Percentiles rank a stretch among this genome's conserved stretches.
Evolutionary conservation across 106 monocot genomes (phyloP).

Genomic region (Iris macrosiphon): DNA sequence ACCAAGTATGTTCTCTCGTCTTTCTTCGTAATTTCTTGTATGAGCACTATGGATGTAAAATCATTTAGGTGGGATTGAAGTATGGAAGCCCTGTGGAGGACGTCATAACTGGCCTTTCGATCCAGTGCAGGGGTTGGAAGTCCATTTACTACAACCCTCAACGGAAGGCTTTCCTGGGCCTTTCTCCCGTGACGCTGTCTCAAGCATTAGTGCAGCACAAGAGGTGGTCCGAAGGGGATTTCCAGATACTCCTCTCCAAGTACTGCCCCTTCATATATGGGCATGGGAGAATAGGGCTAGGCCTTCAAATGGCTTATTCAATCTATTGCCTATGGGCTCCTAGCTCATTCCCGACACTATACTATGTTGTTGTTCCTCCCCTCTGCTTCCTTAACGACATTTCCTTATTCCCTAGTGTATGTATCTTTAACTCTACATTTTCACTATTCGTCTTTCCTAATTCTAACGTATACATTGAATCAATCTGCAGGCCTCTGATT

Average conservation of each 20-base stretch:
- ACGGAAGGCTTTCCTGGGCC: slow-evolving; percentile 44
- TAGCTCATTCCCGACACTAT: slow-evolving; percentile 45
- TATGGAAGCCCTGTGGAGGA: slow-evolving; percentile 72
- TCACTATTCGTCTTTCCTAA: background rate
- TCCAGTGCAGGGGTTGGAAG: slow-evolving; percentile 79
- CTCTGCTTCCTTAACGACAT: slow-evolving; percentile 40
- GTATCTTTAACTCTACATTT: background rate
- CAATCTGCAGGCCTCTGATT: slow-evolving; percentile 23
- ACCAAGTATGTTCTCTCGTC: background rate
- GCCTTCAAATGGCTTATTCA: slow-evolving; percentile 48
- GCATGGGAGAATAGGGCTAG: slow-evolving; percentile 27
- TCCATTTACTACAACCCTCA: slow-evolving; percentile 48
- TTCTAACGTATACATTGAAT: too few relatives aligned
- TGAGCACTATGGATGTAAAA: too few relatives aligned
- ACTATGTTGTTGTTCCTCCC: slow-evolving; percentile 39
- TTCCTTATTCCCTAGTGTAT: slow-evolving; percentile 55
- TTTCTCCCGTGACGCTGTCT: slow-evolving; percentile 46
- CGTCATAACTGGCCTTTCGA: slow-evolving; percentile 59
- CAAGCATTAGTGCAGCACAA: slow-evolving; percentile 53
- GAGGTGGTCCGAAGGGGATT: slow-evolving; percentile 65
- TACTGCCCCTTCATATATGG: slow-evolving; percentile 53
- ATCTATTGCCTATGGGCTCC: slow-evolving; percentile 48
- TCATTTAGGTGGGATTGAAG: slow-evolving; percentile 50
- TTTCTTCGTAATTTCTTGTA: background rate
- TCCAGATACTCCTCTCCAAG: slow-evolving; percentile 55